Conservation (phyloP, 495 filamentous ascomycete species). For the Cudoniella acicularis region DNA sequence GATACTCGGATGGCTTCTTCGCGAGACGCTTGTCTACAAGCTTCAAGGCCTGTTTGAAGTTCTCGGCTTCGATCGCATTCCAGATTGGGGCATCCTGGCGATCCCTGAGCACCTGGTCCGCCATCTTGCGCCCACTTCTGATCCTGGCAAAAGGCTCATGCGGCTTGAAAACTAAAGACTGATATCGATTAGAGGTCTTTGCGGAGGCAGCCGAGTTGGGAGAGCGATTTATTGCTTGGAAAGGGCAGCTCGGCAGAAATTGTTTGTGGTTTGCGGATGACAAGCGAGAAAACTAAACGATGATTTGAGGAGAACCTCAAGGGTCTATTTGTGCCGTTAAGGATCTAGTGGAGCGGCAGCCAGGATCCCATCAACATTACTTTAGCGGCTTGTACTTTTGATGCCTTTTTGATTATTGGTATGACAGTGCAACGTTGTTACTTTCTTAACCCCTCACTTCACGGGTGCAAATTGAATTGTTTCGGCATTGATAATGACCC, state of each 20-base stretch:
- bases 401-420: too few relatives aligned
- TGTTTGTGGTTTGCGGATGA: not conserved
- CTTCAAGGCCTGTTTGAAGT: conserved; percentile 56
- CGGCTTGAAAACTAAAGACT: too few relatives aligned
- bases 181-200: too few relatives aligned
- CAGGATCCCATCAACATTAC: too few relatives aligned
- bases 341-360: conserved; percentile 61
- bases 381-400: too few relatives aligned
- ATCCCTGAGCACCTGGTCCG: conserved; percentile 16
- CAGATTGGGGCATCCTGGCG: conserved; percentile 52
- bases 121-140: not conserved
- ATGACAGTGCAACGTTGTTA: too few relatives aligned
- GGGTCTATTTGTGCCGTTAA: too few relatives aligned
- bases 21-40: conserved; percentile 52
- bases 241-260: not conserved
- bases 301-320: not conserved
- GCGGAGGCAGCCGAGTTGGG: too few relatives aligned
- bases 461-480: too few relatives aligned
- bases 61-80: conserved; percentile 54
- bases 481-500: too few relatives aligned
- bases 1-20: conserved; percentile 49
- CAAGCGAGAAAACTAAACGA: not conserved
- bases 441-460: too few relatives aligned
- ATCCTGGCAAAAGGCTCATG: conserved; percentile 32
- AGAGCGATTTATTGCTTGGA: too few relatives aligned